Evolutionary conservation across 768 basidiomycete genomes (phyloP).

Genomic region (Mycena sanguinolenta): DNA sequence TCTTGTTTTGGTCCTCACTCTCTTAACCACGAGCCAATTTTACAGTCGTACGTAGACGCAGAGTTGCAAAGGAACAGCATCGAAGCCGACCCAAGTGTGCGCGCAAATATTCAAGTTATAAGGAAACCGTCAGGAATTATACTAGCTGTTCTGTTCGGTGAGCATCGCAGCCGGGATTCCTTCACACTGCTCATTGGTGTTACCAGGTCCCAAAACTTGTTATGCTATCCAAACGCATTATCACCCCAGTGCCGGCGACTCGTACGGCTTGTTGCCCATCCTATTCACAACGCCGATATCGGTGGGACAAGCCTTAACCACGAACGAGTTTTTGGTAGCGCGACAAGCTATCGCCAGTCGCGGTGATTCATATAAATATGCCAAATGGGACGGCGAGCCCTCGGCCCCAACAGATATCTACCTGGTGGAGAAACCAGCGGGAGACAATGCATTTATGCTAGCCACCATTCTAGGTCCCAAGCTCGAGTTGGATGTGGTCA

Average conservation of each 20-base stretch:
- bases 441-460: slow-evolving; percentile 10
- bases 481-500: slow-evolving; percentile 2
- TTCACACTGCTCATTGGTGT: not conserved
- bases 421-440: slow-evolving; percentile 8
- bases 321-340: slow-evolving; percentile 7
- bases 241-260: not conserved
- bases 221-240: not conserved
- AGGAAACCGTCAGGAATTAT: slow-evolving; percentile 18
- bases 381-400: not conserved
- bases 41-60: slow-evolving; percentile 2
- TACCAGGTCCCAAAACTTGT: not conserved
- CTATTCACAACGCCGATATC: not conserved
- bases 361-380: slow-evolving; percentile 18
- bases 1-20: no score
- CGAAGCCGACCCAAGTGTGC: not conserved
- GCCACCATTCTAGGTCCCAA: slow-evolving; percentile 15
- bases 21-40: not conserved
- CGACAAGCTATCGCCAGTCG: slow-evolving; percentile 4
- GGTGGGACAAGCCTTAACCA: not conserved
- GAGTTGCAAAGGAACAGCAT: not conserved
- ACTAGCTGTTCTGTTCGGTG: slow-evolving; percentile 9
- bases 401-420: slow-evolving; percentile 10
- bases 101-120: slow-evolving; percentile 4
- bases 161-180: not conserved
- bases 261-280: not conserved